These are phyloP conservation scores for Pseudogymnoascus sp. DNA, from an alignment of 2,329 filamentous ascomycete species.

Conservation along the genomic window DNA sequence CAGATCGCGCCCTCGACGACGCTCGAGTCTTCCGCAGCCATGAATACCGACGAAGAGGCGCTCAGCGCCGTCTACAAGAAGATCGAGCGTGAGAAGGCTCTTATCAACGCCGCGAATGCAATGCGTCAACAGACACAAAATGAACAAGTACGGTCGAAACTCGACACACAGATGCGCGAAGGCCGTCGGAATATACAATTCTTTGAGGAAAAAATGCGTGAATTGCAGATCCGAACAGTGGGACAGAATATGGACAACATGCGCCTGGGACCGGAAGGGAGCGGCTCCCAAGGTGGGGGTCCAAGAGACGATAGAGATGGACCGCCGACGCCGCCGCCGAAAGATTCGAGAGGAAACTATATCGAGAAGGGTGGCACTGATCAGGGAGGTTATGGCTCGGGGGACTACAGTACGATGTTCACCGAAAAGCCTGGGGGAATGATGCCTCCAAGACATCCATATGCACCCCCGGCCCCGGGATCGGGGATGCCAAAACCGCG, in stretches of 20 bases:
- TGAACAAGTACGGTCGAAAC: constrained; percentile 75
- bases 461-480: constrained; percentile 60
- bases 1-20: constrained; percentile 5
- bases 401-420: constrained; percentile 43
- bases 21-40: constrained; percentile 28
- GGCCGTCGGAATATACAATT: constrained; percentile 89
- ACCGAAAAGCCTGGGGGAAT: constrained; percentile 40
- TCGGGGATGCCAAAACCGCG: constrained; percentile 65
- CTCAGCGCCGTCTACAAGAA: constrained; percentile 82
- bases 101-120: constrained; percentile 86
- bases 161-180: constrained; percentile 91
- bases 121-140: constrained; percentile 97
- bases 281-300: constrained; percentile 34
- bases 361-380: constrained; percentile 38
- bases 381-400: constrained; percentile 54
- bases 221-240: constrained; percentile 75
- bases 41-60: constrained; percentile 56
- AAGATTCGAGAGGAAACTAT: constrained; percentile 51
- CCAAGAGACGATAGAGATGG: constrained; percentile 37
- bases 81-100: constrained; percentile 93
- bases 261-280: constrained; percentile 45
- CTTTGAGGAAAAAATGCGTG: constrained; percentile 82
- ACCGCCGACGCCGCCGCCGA: constrained; percentile 61
- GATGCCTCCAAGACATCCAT: constrained; percentile 76
- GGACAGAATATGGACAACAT: constrained; percentile 59